Evolutionary conservation across 2,329 filamentous ascomycete genomes (phyloP).

Genomic region (Colletotrichum cereale): DNA sequence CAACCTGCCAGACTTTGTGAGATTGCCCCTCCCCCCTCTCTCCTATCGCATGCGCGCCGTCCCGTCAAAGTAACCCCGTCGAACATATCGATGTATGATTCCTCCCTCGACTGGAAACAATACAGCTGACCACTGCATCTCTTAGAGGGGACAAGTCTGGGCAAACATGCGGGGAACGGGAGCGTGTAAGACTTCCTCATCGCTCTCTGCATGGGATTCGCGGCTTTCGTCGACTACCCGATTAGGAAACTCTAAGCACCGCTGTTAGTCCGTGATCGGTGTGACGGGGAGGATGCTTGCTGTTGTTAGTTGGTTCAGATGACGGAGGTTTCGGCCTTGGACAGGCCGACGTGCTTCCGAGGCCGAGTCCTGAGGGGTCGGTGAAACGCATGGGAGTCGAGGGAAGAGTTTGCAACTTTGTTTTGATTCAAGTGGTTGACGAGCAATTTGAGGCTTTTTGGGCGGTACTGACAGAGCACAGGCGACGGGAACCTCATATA

Average conservation of each 20-base stretch:
- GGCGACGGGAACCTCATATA: too few species aligned
- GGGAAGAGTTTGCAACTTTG: too few species aligned
- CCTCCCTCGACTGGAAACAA: not conserved
- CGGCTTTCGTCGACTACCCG: not conserved
- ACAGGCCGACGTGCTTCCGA: not conserved
- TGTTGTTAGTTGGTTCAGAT: not conserved
- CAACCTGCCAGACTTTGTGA: not conserved
- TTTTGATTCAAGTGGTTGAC: not conserved
- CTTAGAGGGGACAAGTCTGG: not conserved
- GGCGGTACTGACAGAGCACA: too few species aligned
- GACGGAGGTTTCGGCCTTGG: constrained; percentile 1
- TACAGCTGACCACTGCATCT: not conserved
- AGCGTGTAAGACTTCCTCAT: constrained; percentile 24
- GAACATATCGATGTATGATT: constrained; percentile 18
- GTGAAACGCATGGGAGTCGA: not conserved
- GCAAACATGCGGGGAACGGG: constrained; percentile 25
- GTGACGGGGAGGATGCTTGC: constrained; percentile 8
- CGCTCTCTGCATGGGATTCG: not conserved
- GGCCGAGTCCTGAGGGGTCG: not conserved
- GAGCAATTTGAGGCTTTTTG: too few species aligned
- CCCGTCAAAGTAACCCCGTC: constrained; percentile 1
- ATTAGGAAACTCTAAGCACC: constrained; percentile 8
- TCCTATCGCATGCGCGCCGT: not conserved
- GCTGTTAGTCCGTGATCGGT: not conserved
- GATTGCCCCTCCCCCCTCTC: too few species aligned